A percentile compares a stretch with the other conserved stretches of the same genome.
phyloP scores from a whole-genome alignment of 352 stramenopile species.

The Achlya hypogyna region DNA sequence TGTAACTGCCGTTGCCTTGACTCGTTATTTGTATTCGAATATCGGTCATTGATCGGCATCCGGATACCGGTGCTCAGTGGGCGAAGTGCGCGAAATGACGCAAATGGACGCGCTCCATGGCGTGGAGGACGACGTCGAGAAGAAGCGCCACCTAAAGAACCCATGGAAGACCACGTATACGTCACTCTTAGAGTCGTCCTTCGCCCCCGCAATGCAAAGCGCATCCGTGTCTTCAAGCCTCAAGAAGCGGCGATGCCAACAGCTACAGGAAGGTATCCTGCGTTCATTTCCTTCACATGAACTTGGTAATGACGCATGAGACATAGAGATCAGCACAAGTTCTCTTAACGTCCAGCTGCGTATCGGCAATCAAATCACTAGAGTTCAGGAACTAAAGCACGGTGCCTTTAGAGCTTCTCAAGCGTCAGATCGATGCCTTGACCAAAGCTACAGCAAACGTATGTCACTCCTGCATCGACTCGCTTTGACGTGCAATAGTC shows the following conservation, averaged over 20 bases:
- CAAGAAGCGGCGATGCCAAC: neutral
- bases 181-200: neutral
- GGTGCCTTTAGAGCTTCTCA: neutral
- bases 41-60: neutral
- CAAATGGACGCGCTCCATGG: neutral
- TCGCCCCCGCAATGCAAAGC: neutral
- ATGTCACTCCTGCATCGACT: neutral
- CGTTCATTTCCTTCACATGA: too few relatives aligned
- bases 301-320: too few relatives aligned
- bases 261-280: neutral
- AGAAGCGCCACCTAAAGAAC: constrained; percentile 1
- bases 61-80: neutral
- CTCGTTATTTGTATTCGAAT: neutral
- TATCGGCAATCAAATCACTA: too few relatives aligned
- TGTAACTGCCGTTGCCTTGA: neutral
- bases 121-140: constrained; percentile 1
- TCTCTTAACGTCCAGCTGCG: neutral
- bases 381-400: too few relatives aligned
- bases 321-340: neutral
- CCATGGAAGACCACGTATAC: neutral
- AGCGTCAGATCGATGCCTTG: constrained; percentile 2
- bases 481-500: neutral
- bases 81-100: neutral
- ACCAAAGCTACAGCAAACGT: neutral
- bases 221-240: neutral